Conservation (phyloP, 352 stramenopile genomes). For the Phytophthora aleatoria region DNA sequence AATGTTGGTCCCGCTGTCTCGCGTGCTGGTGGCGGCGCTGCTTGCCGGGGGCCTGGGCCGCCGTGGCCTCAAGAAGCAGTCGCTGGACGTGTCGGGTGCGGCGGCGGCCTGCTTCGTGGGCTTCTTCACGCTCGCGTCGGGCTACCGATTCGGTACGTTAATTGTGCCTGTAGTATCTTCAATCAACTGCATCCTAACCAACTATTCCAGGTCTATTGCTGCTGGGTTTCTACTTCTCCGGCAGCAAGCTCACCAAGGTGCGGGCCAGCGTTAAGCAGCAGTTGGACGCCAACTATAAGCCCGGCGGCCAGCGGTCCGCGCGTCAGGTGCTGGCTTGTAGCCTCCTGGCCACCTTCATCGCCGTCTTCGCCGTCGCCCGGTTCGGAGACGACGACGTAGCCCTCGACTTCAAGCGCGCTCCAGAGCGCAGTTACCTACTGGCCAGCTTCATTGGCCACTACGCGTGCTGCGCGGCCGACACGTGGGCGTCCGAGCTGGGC, state of each 20-base stretch:
- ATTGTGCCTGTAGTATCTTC: not conserved
- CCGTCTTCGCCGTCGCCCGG: constrained; percentile 47
- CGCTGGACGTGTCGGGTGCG: constrained; percentile 61
- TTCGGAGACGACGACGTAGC: constrained; percentile 48
- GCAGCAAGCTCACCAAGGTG: constrained; percentile 87
- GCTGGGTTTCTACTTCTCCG: constrained; percentile 86
- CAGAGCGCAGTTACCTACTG: constrained; percentile 53
- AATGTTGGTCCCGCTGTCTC: constrained; percentile 29
- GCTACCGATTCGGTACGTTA: constrained; percentile 69
- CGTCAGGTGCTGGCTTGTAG: constrained; percentile 83
- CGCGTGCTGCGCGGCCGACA: constrained; percentile 93
- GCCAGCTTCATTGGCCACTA: constrained; percentile 92
- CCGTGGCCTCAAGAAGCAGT: constrained; percentile 73
- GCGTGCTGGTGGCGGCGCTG: constrained; percentile 47
- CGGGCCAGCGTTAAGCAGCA: constrained; percentile 56
- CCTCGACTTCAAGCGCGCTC: constrained; percentile 45
- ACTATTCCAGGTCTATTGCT: constrained; percentile 61
- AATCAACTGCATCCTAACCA: not conserved
- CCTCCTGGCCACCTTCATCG: constrained; percentile 66
- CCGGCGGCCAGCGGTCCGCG: constrained; percentile 77
- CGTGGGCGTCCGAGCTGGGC: constrained; percentile 95
- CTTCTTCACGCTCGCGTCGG: constrained; percentile 60
- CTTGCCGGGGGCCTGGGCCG: constrained; percentile 45
- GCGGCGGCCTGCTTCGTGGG: constrained; percentile 69
- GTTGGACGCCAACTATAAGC: constrained; percentile 78